Evolutionary conservation across 2,329 filamentous ascomycete genomes (phyloP), one percentile per base, ranked within the genome.

Genomic region (Nemania sp.): DNA sequence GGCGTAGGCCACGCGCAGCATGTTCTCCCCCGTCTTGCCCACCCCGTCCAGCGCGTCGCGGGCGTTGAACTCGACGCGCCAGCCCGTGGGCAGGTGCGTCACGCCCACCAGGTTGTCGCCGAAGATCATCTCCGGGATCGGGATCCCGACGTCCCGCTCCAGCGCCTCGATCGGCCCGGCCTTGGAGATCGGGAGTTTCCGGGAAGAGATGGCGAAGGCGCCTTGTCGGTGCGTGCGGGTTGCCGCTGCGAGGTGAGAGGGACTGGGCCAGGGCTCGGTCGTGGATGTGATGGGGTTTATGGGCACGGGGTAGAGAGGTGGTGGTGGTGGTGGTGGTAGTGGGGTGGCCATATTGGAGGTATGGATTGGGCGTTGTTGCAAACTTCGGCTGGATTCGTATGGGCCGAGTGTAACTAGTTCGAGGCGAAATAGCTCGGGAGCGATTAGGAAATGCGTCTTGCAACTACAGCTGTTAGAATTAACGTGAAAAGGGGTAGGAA

Each of bases 61-160:
- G 24, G 96, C 92, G 78, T 91, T 91, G 84, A 98, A 99, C 61
- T 86, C 82, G 70, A 98, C 84, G 52, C 84, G 84, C 93, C 94
- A 99, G 52, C 89, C 88, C n/a, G 87, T 89, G 22, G 87, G 85
- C n/a, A 82, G 70, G 82, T 98, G 93, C 61, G 89, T 85, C 68
- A 99, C 86, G 6, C 88, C 83, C 47, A 97, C 90, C 66, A 92
- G 84, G 80, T 99, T 99, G 84, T 99, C 94, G 69, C 96, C 96
- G 78, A 99, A 99, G 72, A 99, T 99, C 96, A 99, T 99, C 83
- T 99, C 96, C 8, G 96, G 96, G 47, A 95, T 89, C 20, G 95
- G 90, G 77, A 99, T 98, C 32, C 90, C 90, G 62, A 99, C 86
- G 70, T 88, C 89, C 65, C 86, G 85, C 47, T 90, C 90, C 89